Conservation (phyloP, 139 green algal genomes). For the Picochlorum sp. region DNA sequence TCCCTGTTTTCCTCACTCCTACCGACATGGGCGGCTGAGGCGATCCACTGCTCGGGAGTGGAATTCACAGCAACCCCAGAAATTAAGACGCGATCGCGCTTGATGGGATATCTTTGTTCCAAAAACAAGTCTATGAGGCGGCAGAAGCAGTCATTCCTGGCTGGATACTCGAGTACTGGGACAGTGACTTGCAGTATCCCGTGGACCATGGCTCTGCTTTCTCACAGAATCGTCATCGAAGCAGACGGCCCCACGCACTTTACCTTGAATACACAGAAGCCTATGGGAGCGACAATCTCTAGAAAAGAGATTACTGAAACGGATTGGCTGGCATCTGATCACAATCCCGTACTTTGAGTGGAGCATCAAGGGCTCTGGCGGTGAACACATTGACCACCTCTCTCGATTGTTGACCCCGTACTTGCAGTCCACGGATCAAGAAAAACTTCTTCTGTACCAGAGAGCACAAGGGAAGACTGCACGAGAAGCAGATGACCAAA, state of each 20-base stretch:
- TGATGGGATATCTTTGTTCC: slow-evolving; percentile 3
- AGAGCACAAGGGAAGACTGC: too few species aligned
- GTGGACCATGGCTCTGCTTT: slow-evolving; percentile 8
- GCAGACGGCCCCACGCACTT: slow-evolving; percentile 17
- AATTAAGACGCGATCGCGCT: not conserved
- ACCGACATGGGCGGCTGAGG: not conserved
- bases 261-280: not conserved
- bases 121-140: slow-evolving; percentile 5
- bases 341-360: slow-evolving; percentile 13
- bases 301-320: slow-evolving; percentile 4
- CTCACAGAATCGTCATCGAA: slow-evolving; percentile 11
- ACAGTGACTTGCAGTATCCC: slow-evolving; percentile 1
- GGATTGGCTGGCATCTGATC: slow-evolving; percentile 9
- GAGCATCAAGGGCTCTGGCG: not conserved
- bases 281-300: slow-evolving; percentile 8
- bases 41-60: not conserved
- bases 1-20: too few species aligned
- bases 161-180: slow-evolving; percentile 5
- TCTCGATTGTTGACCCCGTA: too few species aligned
- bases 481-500: too few species aligned
- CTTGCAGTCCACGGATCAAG: too few species aligned
- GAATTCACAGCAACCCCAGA: not conserved
- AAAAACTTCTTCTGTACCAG: too few species aligned
- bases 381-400: too few species aligned
- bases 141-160: not conserved